phyloP scores from a whole-genome alignment of 2,329 filamentous ascomycete species.

The Thielaviopsis musarum region DNA sequence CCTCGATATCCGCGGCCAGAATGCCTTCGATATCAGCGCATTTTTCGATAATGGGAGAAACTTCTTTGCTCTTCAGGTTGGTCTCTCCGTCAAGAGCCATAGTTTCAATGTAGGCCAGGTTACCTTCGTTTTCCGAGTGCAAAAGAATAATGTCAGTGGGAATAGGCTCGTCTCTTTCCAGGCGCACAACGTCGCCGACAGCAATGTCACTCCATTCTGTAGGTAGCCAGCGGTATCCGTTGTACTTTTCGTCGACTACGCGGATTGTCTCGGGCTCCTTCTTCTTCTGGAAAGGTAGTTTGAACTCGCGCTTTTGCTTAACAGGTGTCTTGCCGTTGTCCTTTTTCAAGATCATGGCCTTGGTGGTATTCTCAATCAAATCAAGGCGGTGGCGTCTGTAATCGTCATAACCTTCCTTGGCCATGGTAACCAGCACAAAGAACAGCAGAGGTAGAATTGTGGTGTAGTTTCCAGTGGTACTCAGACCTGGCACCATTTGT shows the following conservation, averaged over 20 bases:
- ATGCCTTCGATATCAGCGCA: conserved; percentile 41
- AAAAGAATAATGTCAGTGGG: conserved; percentile 74
- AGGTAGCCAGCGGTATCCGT: conserved; percentile 33
- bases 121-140: conserved; percentile 60
- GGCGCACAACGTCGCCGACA: conserved; percentile 32
- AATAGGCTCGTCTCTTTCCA: conserved; percentile 54
- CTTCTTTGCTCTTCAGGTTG: conserved; percentile 62
- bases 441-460: conserved; percentile 59
- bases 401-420: conserved; percentile 79
- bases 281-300: conserved; percentile 8
- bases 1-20: conserved; percentile 36
- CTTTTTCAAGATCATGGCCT: conserved; percentile 23
- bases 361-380: conserved; percentile 56
- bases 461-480: conserved; percentile 59
- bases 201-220: conserved; percentile 29
- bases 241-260: conserved; percentile 43
- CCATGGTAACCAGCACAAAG: conserved; percentile 65
- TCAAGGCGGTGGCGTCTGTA: conserved; percentile 64
- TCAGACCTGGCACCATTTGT: conserved; percentile 61
- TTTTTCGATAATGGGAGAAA: conserved; percentile 39
- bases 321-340: background rate
- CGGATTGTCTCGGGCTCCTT: conserved; percentile 24
- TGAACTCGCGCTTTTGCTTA: conserved; percentile 3
- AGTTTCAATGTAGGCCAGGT: conserved; percentile 67
- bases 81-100: conserved; percentile 76